These are phyloP conservation scores for Diaporthe sp. DNA, from an alignment of 2,329 filamentous ascomycete genomes.

Conservation along the genomic window DNA sequence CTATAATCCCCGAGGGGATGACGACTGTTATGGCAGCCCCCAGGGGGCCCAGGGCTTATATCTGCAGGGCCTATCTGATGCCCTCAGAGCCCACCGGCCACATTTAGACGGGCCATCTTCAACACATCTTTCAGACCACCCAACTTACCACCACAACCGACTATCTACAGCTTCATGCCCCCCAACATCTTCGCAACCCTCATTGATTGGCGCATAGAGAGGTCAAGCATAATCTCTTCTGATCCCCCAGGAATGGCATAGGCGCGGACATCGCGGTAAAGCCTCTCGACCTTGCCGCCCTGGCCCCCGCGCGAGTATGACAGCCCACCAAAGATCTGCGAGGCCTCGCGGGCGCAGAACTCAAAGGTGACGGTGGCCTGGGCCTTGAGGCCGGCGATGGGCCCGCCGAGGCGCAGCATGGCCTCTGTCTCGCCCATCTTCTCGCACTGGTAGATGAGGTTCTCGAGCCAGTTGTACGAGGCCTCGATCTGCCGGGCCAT, in stretches of 20 bases:
- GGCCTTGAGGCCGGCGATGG: conserved; percentile 94
- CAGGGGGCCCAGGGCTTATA: background rate
- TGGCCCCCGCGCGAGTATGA: conserved; percentile 94
- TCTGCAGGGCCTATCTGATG: background rate
- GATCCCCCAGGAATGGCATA: conserved; percentile 93
- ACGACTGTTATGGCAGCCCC: background rate
- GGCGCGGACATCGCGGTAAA: conserved; percentile 95
- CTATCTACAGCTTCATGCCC: conserved; percentile 89
- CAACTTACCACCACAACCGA: background rate
- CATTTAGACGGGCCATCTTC: background rate
- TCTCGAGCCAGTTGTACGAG: conserved; percentile 97
- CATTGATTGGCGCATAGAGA: conserved; percentile 82
- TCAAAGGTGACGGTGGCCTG: conserved; percentile 96
- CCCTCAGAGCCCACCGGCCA: background rate
- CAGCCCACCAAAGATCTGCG: conserved; percentile 96
- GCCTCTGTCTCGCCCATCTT: conserved; percentile 95
- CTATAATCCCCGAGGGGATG: background rate
- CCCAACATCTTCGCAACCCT: conserved; percentile 85
- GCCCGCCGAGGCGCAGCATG: conserved; percentile 94
- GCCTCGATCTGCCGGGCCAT: conserved; percentile 99
- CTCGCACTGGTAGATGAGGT: conserved; percentile 91
- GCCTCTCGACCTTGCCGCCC: conserved; percentile 92
- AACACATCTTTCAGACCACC: background rate
- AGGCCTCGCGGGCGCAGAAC: conserved; percentile 96
- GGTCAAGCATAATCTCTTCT: conserved; percentile 91